Evolutionary conservation across 805 yeast species (phyloP).

Genomic region (Candida arabinofermentans): DNA sequence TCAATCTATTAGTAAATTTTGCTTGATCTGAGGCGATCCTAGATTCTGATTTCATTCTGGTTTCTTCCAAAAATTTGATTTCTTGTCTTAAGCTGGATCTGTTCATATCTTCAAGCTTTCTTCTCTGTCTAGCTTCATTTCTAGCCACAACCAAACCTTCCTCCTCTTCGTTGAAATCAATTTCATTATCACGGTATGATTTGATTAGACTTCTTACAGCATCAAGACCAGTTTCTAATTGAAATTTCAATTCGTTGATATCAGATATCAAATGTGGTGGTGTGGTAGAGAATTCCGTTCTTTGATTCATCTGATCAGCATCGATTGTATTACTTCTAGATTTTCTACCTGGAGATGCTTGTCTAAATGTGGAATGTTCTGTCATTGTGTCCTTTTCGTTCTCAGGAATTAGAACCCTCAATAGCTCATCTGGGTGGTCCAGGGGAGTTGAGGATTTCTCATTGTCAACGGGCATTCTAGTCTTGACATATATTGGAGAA

Average conservation of each 20-base stretch:
- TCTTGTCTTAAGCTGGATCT: slow-evolving; percentile 38
- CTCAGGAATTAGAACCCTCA: slow-evolving; percentile 32
- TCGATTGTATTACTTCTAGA: slow-evolving; percentile 36
- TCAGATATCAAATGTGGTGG: slow-evolving; percentile 34
- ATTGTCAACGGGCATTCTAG: slow-evolving; percentile 20
- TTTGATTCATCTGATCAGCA: slow-evolving; percentile 6
- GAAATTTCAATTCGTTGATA: slow-evolving; percentile 39
- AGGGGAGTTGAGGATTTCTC: slow-evolving; percentile 17
- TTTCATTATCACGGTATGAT: slow-evolving; percentile 30
- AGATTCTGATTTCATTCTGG: slow-evolving; percentile 33
- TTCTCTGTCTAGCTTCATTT: slow-evolving; percentile 36
- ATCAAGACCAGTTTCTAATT: slow-evolving; percentile 39
- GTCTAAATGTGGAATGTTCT: slow-evolving; percentile 27
- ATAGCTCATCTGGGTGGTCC: slow-evolving; percentile 37
- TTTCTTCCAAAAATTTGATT: slow-evolving; percentile 38
- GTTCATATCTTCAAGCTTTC: slow-evolving; percentile 38
- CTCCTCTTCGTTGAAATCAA: slow-evolving; percentile 38
- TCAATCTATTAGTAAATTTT: slow-evolving; percentile 24
- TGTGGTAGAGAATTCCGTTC: slow-evolving; percentile 6
- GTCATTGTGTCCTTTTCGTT: slow-evolving; percentile 28
- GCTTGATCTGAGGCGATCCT: slow-evolving; percentile 33
- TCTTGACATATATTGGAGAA: slow-evolving; percentile 37
- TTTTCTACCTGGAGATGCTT: slow-evolving; percentile 20
- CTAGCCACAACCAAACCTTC: slow-evolving; percentile 30
- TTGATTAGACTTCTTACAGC: slow-evolving; percentile 34